Conservation (phyloP, 768 basidiomycete species). For the Pluteus cervinus region DNA sequence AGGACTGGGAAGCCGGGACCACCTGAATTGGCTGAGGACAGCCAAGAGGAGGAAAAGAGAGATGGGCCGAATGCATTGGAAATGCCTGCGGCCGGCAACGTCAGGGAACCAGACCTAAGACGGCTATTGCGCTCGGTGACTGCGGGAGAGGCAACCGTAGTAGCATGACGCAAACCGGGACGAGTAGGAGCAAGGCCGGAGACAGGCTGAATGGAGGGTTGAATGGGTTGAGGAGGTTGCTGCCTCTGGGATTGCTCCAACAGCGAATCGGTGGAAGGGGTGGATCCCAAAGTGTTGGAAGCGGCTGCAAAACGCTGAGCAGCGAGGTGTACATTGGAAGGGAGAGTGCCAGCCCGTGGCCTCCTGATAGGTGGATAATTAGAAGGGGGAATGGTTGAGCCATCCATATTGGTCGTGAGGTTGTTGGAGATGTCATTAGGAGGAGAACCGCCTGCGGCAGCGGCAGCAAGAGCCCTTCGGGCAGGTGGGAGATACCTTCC, state of each 20-base stretch:
- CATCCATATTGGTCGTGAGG: conserved; percentile 52
- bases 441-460: conserved; percentile 70
- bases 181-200: conserved; percentile 42
- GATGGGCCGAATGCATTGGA: conserved; percentile 83
- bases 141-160: conserved; percentile 57
- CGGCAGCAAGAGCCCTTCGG: conserved; percentile 62
- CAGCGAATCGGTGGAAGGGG: conserved; percentile 36
- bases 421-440: conserved; percentile 62
- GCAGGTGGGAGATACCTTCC: conserved; percentile 78
- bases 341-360: conserved; percentile 95
- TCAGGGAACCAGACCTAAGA: conserved; percentile 88
- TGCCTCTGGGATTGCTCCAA: conserved; percentile 45
- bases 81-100: conserved; percentile 70
- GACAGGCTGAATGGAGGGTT: too few relatives aligned
- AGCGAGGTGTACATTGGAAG: conserved; percentile 88
- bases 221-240: conserved; percentile 40
- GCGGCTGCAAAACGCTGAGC: conserved; percentile 76
- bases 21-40: conserved; percentile 53
- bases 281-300: conserved; percentile 47
- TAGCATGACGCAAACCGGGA: conserved; percentile 71
- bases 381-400: conserved; percentile 55
- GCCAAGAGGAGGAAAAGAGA: conserved; percentile 89
- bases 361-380: conserved; percentile 85
- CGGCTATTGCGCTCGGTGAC: conserved; percentile 71
- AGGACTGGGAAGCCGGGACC: conserved; percentile 57